Evolutionary conservation across 2,329 filamentous ascomycete species (phyloP).

Genomic region (Clonostachys rhizophaga): DNA sequence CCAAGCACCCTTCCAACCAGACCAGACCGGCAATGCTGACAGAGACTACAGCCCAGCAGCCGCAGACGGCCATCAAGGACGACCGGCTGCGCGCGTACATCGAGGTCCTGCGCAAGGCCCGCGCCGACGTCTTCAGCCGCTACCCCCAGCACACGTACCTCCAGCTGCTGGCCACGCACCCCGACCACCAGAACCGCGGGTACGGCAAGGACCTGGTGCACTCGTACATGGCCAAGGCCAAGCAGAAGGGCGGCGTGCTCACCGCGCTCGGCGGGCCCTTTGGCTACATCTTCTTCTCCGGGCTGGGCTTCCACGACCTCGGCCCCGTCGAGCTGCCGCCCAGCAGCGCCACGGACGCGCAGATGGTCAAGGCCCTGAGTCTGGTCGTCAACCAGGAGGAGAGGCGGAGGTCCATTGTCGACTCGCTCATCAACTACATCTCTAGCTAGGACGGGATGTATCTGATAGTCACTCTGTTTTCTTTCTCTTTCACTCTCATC

Average conservation of each 20-base stretch:
- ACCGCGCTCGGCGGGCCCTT: slow-evolving; percentile 6
- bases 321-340: slow-evolving; percentile 5
- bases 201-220: slow-evolving; percentile 9
- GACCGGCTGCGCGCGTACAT: slow-evolving; percentile 2
- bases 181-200: slow-evolving; percentile 7
- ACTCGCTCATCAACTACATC: slow-evolving; percentile 6
- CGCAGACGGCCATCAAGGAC: slow-evolving; percentile 3
- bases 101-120: slow-evolving; percentile 2
- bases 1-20: no score
- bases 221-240: slow-evolving; percentile 4
- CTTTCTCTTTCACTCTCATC: no score
- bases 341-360: slow-evolving; percentile 3
- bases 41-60: neutral
- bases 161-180: slow-evolving; percentile 8
- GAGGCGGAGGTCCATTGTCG: slow-evolving; percentile 6
- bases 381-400: slow-evolving; percentile 6
- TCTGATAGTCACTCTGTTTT: no score
- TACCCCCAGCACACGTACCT: slow-evolving; percentile 6
- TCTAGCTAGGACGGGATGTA: slow-evolving; percentile 1
- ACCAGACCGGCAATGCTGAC: no score
- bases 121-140: slow-evolving; percentile 3
- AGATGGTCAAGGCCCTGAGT: slow-evolving; percentile 4
- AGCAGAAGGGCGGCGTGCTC: slow-evolving; percentile 5
- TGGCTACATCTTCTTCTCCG: slow-evolving; percentile 9
- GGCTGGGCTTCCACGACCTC: slow-evolving; percentile 7